Evolutionary conservation across 73 alveolate species (phyloP), one percentile per base, ranked within the genome.

Genomic region (Blepharisma stoltei): DNA sequence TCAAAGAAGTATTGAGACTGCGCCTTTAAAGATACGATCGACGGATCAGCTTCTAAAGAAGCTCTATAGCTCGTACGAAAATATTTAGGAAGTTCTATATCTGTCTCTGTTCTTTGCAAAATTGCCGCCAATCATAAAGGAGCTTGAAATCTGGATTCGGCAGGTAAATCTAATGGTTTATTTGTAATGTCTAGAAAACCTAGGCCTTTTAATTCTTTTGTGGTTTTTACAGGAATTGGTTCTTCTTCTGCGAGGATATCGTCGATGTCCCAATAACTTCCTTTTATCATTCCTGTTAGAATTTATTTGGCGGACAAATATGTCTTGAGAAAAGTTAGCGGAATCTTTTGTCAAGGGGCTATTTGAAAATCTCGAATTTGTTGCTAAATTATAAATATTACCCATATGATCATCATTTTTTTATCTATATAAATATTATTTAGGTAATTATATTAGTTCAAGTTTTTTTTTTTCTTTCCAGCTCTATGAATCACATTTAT

Each of bases 181-280:
- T 38, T 60, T 60, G 38, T 9, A 8, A 9, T n/a, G 46, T 60
- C 46, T n/a, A 60, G 73, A 18, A 60, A 60, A n/a, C 73, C 73
- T 14, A 25, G 49, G 23, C 73, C 73, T 60, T 60, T 60, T 9
- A 60, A 9, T 8, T n/a, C 46, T 60, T 60, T 14, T 8, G 73
- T 60, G 38, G 23, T 25, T 60, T 60, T 14, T n/a, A 60, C 45
- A 8, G 46, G 14, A 14, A 60, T 25, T 20, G 73, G 73, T 38
- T 60, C 73, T 60, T 60, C 73, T 20, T 60, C 73, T 60, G 73
- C 37, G 2, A 60, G 23, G 23, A 60, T 18, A 25, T 60, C 73
- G 46, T 60, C 73, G 46, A 60, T 60, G 73, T 60, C 73, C 73
- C 73, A 60, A 38, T 60, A 60, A 47, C 73, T 25, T 60, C 45